Conservation (phyloP, 257 asterid species). For the Ilex asprella region DNA sequence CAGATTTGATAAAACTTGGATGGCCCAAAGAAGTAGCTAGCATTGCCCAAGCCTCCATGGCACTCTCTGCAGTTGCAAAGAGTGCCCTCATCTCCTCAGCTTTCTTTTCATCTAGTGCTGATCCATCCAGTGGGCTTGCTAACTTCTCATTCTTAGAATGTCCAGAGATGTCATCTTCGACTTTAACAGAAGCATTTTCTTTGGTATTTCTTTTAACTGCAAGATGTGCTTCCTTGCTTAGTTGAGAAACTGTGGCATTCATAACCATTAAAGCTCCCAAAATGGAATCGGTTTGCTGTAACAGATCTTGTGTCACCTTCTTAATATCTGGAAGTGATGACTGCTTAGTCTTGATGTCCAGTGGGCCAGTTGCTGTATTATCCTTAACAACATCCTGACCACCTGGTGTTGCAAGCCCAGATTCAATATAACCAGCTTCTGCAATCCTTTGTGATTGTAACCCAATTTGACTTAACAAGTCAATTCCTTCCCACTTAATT, state of each 20-base stretch:
- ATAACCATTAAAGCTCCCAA: slow-evolving; percentile 85
- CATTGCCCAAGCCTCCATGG: slow-evolving; percentile 99
- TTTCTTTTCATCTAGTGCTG: slow-evolving; percentile 63
- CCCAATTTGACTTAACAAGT: slow-evolving; percentile 59
- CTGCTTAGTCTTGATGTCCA: slow-evolving; percentile 23
- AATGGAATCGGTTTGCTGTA: slow-evolving; percentile 80
- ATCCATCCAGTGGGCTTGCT: slow-evolving; percentile 25
- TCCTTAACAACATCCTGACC: slow-evolving; percentile 26
- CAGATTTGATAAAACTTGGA: slow-evolving; percentile 90
- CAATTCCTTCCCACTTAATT: slow-evolving; percentile 81
- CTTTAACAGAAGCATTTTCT: slow-evolving; percentile 30
- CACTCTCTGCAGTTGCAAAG: slow-evolving; percentile 94
- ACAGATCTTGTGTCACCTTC: slow-evolving; percentile 74
- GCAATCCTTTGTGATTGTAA: slow-evolving; percentile 62
- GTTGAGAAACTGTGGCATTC: slow-evolving; percentile 75
- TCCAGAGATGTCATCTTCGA: slow-evolving; percentile 21
- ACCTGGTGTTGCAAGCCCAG: slow-evolving; percentile 84
- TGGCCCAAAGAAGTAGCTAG: slow-evolving; percentile 92
- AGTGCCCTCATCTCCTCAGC: slow-evolving; percentile 94
- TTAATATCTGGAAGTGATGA: slow-evolving; percentile 58
- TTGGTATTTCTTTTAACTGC: slow-evolving; percentile 31
- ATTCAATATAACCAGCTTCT: slow-evolving; percentile 67
- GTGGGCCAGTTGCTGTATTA: slow-evolving; percentile 25
- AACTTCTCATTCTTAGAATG: slow-evolving; percentile 15
- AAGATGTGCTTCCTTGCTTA: slow-evolving; percentile 43